Evolutionary conservation across 2,329 filamentous ascomycete genomes (phyloP).

Genomic region (Penicillium verrucosum): DNA sequence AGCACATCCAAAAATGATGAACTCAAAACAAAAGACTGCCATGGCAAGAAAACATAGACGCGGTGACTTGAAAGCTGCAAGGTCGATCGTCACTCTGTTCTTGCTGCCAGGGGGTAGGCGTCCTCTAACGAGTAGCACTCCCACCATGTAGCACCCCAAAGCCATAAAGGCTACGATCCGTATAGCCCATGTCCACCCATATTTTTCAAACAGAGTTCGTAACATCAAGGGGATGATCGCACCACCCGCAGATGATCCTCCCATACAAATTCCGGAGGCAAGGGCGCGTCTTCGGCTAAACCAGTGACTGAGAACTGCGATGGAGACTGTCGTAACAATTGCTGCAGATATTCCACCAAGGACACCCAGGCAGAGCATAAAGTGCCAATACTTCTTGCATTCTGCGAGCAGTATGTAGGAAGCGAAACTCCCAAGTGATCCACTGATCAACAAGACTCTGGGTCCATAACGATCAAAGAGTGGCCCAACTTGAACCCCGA

Average conservation of each 20-base stretch:
- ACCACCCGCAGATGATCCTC: constrained; percentile 39
- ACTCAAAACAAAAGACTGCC: constrained; percentile 48
- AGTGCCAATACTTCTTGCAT: constrained; percentile 50
- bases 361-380: constrained; percentile 41
- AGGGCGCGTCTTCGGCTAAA: constrained; percentile 39
- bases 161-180: constrained; percentile 38
- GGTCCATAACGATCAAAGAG: constrained; percentile 51
- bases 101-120: constrained; percentile 30
- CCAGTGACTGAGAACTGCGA: constrained; percentile 42
- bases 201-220: constrained; percentile 26
- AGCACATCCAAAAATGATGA: constrained; percentile 49
- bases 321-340: constrained; percentile 36
- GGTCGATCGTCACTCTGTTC: constrained; percentile 37
- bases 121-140: constrained; percentile 35
- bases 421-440: constrained; percentile 37
- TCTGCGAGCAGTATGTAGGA: constrained; percentile 49
- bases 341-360: constrained; percentile 37
- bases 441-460: constrained; percentile 38
- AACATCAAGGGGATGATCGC: constrained; percentile 38
- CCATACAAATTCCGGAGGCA: constrained; percentile 42
- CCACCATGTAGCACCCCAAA: constrained; percentile 31
- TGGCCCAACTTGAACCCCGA: constrained; percentile 50
- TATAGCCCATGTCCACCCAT: constrained; percentile 39
- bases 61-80: constrained; percentile 42
- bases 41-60: constrained; percentile 44